Base-by-base conservation (phyloP, 1,284 basidiomycete genomes). In the Veloboletus limbatus region DNA sequence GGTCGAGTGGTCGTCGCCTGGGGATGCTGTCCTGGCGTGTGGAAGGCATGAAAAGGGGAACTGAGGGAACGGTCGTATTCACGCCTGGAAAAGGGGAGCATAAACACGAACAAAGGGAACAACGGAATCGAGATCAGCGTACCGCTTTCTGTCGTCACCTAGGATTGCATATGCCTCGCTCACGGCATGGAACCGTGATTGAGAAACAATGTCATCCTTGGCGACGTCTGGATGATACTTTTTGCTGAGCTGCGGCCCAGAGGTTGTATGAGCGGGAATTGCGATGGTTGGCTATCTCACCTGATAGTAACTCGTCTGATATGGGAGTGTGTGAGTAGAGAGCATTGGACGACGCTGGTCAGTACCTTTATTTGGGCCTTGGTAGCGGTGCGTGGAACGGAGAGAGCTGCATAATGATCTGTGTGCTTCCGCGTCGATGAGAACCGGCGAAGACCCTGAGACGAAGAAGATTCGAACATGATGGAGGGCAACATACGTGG, bases 91-190 rank as follows among this genome's bases (percentile, higher is more conserved):
- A 17, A 34, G 20, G 4, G 18, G 3, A 14, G 21, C 4, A 8
- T 58, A 21, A 45, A 21, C 8, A 28, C 3, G 16, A n/a, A 8
- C 6, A 14, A 24, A 14, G 14, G 0, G 13, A 7, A 28, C 1
- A 18, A 16, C 6, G 5, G 6, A 17, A 16, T 4, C 1, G 24
- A 5, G 1, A 2, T 17, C 8, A 6, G 26, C 69, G 39, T 45
- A 74, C 77, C 75, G 65, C 56, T 71, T 68, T 38, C 75, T 59
- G 47, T 76, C 74, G 44, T 79, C 70, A 8, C 72, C 69, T 6
- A 78, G 60, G 18, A 75, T 54, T 1, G 68, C 58, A 46, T 77
- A 79, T 1, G 77, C 76, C 34, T 76, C 75, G 51, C 73, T 77
- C 40, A 75, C 68, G 1, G 63, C 66, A 42, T 74, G 72, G 47